Conservation (phyloP, 176 grass and related monocot genomes). For the Puccinellia tenuiflora region DNA sequence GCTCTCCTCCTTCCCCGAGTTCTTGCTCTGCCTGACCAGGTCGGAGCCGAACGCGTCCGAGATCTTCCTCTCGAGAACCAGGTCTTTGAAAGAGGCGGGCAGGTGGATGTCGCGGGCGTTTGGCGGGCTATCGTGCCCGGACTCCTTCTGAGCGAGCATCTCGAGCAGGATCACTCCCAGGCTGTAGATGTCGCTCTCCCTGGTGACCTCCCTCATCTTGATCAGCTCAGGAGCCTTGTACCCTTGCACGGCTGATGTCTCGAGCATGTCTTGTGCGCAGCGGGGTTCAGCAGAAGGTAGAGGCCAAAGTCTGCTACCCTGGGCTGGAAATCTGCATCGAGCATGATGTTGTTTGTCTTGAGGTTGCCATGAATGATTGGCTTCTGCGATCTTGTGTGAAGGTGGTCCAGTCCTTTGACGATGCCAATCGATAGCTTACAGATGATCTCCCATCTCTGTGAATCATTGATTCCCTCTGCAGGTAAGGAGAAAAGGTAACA, state of each 20-base stretch:
- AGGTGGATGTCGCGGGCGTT: constrained; percentile 53
- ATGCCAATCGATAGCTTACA: constrained; percentile 78
- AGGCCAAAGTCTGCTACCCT: constrained; percentile 82
- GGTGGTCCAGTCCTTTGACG: constrained; percentile 80
- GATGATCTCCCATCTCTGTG: constrained; percentile 84
- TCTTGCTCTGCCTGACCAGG: constrained; percentile 48
- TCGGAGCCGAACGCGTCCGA: constrained; percentile 50
- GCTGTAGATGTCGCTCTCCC: constrained; percentile 73
- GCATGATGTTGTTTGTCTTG: constrained; percentile 85
- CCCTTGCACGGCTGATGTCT: constrained; percentile 53
- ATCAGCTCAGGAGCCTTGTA: constrained; percentile 87
- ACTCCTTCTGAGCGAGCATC: constrained; percentile 82
- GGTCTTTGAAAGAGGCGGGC: constrained; percentile 59
- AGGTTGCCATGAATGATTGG: constrained; percentile 84
- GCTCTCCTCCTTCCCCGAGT: constrained; percentile 39
- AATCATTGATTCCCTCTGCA: constrained; percentile 80
- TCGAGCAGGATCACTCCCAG: constrained; percentile 77
- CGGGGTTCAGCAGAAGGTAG: constrained; percentile 60
- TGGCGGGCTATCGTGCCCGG: neutral
- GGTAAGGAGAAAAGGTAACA: constrained; percentile 10
- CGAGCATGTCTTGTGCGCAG: constrained; percentile 73
- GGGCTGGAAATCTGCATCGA: constrained; percentile 85
- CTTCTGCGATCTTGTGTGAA: constrained; percentile 64
- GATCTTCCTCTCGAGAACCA: constrained; percentile 76
- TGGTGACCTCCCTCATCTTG: constrained; percentile 67